Conservation (phyloP, 768 basidiomycete species). For the Jaapia argillacea region DNA sequence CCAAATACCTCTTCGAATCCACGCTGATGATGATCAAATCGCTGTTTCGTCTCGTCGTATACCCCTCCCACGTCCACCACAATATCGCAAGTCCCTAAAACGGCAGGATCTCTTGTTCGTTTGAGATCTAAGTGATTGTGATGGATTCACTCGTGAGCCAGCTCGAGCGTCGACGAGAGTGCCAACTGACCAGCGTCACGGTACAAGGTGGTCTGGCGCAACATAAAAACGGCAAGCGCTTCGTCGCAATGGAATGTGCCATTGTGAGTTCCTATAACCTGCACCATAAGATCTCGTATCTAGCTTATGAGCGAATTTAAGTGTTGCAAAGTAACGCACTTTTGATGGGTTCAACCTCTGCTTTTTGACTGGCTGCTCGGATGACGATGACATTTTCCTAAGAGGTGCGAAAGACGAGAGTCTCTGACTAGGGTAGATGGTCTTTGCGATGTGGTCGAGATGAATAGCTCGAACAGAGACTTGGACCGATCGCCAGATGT, state of each 20-base stretch:
- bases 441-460: too few relatives aligned
- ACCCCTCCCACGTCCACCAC: conserved; percentile 94
- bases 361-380: too few relatives aligned
- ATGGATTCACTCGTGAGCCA: background rate
- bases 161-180: conserved; percentile 1
- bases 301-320: too few relatives aligned
- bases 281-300: too few relatives aligned
- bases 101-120: conserved; percentile 61
- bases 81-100: conserved; percentile 78
- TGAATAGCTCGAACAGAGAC: too few relatives aligned
- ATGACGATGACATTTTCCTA: too few relatives aligned
- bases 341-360: too few relatives aligned
- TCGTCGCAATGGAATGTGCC: conserved; percentile 98
- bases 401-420: too few relatives aligned
- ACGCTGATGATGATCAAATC: conserved; percentile 95
- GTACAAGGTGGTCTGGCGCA: conserved; percentile 70
- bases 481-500: too few relatives aligned
- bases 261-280: conserved; percentile 90
- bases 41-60: conserved; percentile 68
- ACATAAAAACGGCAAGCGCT: conserved; percentile 85
- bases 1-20: conserved; percentile 90
- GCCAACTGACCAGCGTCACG: conserved; percentile 62
- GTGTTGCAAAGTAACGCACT: too few relatives aligned
- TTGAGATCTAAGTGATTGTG: conserved; percentile 30
- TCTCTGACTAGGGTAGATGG: too few relatives aligned